phyloP scores from a whole-genome alignment of 768 basidiomycete species.

The Hypholoma sublateritium region DNA sequence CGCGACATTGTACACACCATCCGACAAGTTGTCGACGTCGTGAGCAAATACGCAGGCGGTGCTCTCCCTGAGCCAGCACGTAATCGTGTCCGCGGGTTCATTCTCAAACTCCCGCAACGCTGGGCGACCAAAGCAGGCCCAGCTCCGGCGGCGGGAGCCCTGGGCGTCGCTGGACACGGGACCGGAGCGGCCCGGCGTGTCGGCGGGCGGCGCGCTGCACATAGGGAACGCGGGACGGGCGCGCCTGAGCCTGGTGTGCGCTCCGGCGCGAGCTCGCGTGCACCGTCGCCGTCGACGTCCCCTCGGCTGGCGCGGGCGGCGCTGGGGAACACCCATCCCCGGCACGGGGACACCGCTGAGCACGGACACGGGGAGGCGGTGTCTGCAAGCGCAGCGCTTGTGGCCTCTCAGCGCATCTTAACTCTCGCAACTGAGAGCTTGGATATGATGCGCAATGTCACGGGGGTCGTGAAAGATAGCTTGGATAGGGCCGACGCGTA shows the following conservation, averaged over 20 bases:
- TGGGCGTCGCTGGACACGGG: slow-evolving; percentile 26
- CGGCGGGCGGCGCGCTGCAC: slow-evolving; percentile 28
- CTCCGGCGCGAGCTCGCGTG: slow-evolving; percentile 29
- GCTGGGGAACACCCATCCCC: slow-evolving; percentile 1
- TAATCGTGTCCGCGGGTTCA: slow-evolving; percentile 18
- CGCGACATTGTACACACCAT: slow-evolving; percentile 87
- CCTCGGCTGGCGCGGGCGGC: slow-evolving; percentile 7
- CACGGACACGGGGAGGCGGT: slow-evolving; percentile 14
- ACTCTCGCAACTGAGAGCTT: slow-evolving; percentile 87
- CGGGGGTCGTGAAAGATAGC: slow-evolving; percentile 84
- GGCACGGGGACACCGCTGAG: slow-evolving; percentile 10
- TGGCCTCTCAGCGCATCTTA: slow-evolving; percentile 79
- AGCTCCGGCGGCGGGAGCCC: background rate
- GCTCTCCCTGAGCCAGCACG: slow-evolving; percentile 74
- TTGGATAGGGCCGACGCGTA: slow-evolving; percentile 86
- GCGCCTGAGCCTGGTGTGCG: slow-evolving; percentile 16
- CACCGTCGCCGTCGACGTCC: slow-evolving; percentile 19
- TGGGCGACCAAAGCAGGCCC: slow-evolving; percentile 16
- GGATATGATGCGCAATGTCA: slow-evolving; percentile 90
- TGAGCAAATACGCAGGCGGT: slow-evolving; percentile 81
- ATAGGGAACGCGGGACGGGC: slow-evolving; percentile 41
- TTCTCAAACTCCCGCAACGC: slow-evolving; percentile 19
- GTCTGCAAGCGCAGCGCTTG: slow-evolving; percentile 56
- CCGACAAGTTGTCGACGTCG: slow-evolving; percentile 85
- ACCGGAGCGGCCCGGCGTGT: slow-evolving; percentile 30